Base-by-base conservation (phyloP, 2,329 filamentous ascomycete genomes). In the Ophiocordyceps camponoti-saundersi region DNA sequence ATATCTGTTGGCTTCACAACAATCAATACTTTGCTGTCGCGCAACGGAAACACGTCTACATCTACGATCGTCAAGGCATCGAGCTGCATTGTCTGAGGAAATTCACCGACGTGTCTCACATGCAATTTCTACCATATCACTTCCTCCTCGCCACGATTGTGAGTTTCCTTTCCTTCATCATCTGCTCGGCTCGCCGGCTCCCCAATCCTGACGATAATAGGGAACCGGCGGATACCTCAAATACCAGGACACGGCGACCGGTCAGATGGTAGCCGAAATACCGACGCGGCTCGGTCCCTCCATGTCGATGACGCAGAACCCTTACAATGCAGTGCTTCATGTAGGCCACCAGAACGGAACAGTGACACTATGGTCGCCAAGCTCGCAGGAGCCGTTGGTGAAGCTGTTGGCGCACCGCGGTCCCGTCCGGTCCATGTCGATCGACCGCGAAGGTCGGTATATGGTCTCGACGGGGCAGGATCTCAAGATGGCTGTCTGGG, bases 91-190 rank as follows among this genome's bases (percentile, higher is more conserved):
- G 85, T 60, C 67, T 98, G 58, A 81, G 80, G 63, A 92, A 92
- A 62, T 90, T 95, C 61, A 77, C 85, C 51, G 92, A 98, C 62
- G 85, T 93, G 15, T 83, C 85, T 13, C 82, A 93, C 62, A 87
- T 98, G 74, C 87, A 96, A 64, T 98, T 95, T 60, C 69, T 96
- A 15, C 90, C 90, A 1, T 96, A 95, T 60, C 92, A 98, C 62
- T 98, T 94, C 62, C 77, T 98, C 41, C 73, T 98, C 44, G 85
- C 85, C 18, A 94, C 88, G 18, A 75, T 90, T 57, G 82, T 85
- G 64, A 70, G 80, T 73, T 7, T 7, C 15, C 16, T 7, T 10
- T 29, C 26, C 26, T 4, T 32, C 30, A 12, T 32, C 32, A 3
- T 40, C n/a, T n/a, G 20, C 15, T 12, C 2, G 2, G 23, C 15